Percentiles rank a stretch among this genome's conserved stretches.
Conservation (phyloP, 805 yeast species). For the Brettanomyces nanus region DNA sequence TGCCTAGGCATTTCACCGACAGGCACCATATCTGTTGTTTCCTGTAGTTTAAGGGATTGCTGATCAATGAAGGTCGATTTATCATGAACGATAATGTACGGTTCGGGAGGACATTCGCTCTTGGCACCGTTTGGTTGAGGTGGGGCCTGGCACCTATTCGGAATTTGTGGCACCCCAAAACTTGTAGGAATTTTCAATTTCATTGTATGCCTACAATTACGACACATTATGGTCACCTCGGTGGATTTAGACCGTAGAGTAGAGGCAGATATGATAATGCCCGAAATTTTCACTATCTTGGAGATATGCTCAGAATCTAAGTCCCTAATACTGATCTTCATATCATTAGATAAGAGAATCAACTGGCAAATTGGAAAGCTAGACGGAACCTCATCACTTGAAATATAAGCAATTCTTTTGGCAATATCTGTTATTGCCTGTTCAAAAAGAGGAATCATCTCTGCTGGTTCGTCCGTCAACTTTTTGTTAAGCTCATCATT, state of each 20-base stretch:
- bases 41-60: constrained; percentile 88
- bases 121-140: constrained; percentile 42
- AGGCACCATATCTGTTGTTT: constrained; percentile 97
- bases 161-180: constrained; percentile 62
- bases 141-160: constrained; percentile 56
- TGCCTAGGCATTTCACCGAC: constrained; percentile 99
- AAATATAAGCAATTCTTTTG: constrained; percentile 50
- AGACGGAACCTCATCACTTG: constrained; percentile 41
- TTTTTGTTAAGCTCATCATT: constrained; percentile 85
- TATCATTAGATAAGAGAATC: constrained; percentile 64
- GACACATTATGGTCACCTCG: constrained; percentile 73
- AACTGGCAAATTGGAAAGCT: constrained; percentile 79
- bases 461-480: constrained; percentile 79
- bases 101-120: constrained; percentile 78
- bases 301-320: constrained; percentile 83
- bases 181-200: constrained; percentile 54
- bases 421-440: constrained; percentile 81
- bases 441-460: constrained; percentile 80
- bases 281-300: constrained; percentile 83
- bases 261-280: constrained; percentile 87
- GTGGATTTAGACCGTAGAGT: constrained; percentile 86
- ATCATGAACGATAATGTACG: constrained; percentile 89
- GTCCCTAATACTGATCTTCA: constrained; percentile 66
- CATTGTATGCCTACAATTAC: constrained; percentile 77
- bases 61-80: constrained; percentile 92